These are phyloP conservation scores for Boletus smithii DNA, from an alignment of 1,284 basidiomycete species.

Conservation along the genomic window DNA sequence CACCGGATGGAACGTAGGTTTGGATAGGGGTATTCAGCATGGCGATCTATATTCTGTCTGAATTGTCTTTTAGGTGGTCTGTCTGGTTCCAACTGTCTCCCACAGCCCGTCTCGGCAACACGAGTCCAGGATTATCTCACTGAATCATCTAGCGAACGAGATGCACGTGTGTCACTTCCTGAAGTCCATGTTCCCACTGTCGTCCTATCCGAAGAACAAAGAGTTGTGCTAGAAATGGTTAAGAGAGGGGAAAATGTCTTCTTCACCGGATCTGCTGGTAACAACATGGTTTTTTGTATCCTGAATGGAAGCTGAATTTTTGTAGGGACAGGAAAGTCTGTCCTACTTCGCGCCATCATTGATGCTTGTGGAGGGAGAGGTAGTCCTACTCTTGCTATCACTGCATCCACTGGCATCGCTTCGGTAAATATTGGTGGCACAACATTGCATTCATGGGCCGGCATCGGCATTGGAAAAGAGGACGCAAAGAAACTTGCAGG, in stretches of 20 bases:
- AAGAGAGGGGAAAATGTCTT: slow-evolving; percentile 60
- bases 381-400: slow-evolving; percentile 80
- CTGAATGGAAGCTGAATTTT: slow-evolving; percentile 8
- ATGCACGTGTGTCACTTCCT: background rate
- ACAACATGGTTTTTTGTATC: slow-evolving; percentile 15
- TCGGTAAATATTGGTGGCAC: slow-evolving; percentile 92
- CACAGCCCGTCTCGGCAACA: background rate
- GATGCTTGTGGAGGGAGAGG: slow-evolving; percentile 51
- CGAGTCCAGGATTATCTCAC: background rate
- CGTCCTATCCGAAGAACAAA: slow-evolving; percentile 50
- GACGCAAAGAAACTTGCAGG: slow-evolving; percentile 56
- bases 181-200: slow-evolving; percentile 5
- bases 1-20: slow-evolving; percentile 21
- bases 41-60: background rate
- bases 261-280: slow-evolving; percentile 82
- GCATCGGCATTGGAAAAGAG: slow-evolving; percentile 84
- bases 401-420: slow-evolving; percentile 91
- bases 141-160: slow-evolving; percentile 1
- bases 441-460: slow-evolving; percentile 91
- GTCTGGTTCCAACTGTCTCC: background rate
- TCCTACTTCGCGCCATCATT: slow-evolving; percentile 90
- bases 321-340: slow-evolving; percentile 91
- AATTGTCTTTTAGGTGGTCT: slow-evolving; percentile 10
- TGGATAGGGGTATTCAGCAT: background rate
- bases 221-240: slow-evolving; percentile 48